A percentile compares a stretch with the other conserved stretches of the same genome.
Evolutionary conservation across 2,329 filamentous ascomycete species (phyloP).

Genomic region (Aspergillus jensenii): DNA sequence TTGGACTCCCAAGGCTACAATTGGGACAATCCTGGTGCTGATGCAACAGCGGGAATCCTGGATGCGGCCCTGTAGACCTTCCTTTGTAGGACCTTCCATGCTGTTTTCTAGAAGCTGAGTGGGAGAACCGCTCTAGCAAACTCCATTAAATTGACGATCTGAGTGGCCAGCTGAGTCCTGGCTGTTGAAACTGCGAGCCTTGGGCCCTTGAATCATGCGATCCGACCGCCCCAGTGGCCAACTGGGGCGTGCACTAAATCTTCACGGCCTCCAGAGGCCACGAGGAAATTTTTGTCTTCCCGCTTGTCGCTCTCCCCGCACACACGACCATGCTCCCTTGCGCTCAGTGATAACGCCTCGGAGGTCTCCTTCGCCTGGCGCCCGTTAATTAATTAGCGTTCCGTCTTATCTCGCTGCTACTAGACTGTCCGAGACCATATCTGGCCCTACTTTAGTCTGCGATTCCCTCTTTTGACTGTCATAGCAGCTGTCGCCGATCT

Average conservation of each 20-base stretch:
- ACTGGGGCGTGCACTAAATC: background rate
- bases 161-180: too few species aligned
- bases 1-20: background rate
- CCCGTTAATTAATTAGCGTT: slow-evolving; percentile 1
- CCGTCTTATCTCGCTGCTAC: slow-evolving; percentile 5
- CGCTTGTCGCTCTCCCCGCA: slow-evolving; percentile 1
- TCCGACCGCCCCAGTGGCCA: slow-evolving; percentile 6
- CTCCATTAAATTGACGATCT: too few species aligned
- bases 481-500: slow-evolving; percentile 1
- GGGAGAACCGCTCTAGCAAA: background rate
- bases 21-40: background rate
- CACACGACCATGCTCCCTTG: background rate
- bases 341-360: slow-evolving; percentile 5
- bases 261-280: background rate
- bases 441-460: background rate
- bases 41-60: background rate
- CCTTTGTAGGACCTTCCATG: background rate
- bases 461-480: background rate
- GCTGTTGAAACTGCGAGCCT: background rate
- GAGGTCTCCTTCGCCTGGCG: slow-evolving; percentile 4
- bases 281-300: slow-evolving; percentile 2
- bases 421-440: background rate
- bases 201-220: slow-evolving; percentile 1
- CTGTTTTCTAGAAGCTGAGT: slow-evolving; percentile 4
- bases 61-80: background rate